phyloP scores from a whole-genome alignment of 768 basidiomycete genomes.

The Artomyces pyxidatus region DNA sequence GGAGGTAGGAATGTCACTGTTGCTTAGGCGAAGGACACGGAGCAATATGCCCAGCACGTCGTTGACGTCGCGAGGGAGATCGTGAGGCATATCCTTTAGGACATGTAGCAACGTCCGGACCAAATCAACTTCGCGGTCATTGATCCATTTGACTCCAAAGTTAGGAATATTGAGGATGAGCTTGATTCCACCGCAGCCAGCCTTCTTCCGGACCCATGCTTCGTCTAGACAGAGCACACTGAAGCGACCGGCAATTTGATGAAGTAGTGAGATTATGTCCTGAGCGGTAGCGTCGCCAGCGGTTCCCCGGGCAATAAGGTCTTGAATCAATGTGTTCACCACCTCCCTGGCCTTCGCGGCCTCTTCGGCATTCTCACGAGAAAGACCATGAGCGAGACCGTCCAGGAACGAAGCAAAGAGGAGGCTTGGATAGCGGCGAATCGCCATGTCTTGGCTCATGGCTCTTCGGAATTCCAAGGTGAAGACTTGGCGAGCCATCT shows the following conservation, averaged over 20 bases:
- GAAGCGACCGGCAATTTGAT: constrained; percentile 79
- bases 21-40: constrained; percentile 55
- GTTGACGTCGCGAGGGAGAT: constrained; percentile 75
- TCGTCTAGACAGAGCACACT: constrained; percentile 85
- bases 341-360: constrained; percentile 51
- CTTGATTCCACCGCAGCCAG: constrained; percentile 80
- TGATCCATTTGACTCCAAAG: constrained; percentile 70
- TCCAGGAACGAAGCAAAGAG: constrained; percentile 72
- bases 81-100: constrained; percentile 89
- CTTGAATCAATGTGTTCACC: constrained; percentile 53
- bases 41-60: constrained; percentile 73
- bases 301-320: constrained; percentile 51
- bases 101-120: constrained; percentile 85
- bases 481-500: constrained; percentile 65
- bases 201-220: constrained; percentile 82
- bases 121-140: constrained; percentile 83
- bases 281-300: constrained; percentile 38
- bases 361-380: constrained; percentile 56
- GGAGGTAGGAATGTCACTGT: constrained; percentile 37
- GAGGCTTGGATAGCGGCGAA: constrained; percentile 46
- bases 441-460: constrained; percentile 42
- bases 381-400: constrained; percentile 66
- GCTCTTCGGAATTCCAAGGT: constrained; percentile 61
- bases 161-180: constrained; percentile 68
- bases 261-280: constrained; percentile 61